Evolutionary conservation across 148 eudicot species (phyloP).

Genomic region (Nepenthes mirabilis): DNA sequence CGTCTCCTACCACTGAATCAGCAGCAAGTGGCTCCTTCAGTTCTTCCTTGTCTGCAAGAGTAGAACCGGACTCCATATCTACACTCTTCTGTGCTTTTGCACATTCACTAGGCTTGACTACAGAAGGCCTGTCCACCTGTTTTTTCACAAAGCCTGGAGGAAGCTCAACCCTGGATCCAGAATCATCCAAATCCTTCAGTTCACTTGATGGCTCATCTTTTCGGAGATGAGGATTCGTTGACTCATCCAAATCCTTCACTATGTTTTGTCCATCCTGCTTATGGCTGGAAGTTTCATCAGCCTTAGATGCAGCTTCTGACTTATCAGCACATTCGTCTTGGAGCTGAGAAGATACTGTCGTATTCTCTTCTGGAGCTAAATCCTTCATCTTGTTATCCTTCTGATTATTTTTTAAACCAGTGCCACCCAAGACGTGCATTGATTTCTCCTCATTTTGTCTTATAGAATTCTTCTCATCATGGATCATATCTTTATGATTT

Average conservation of each 20-base stretch:
- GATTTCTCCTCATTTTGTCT: constrained; percentile 15
- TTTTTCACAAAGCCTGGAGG: constrained; percentile 24
- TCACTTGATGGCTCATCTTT: constrained; percentile 16
- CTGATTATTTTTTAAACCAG: constrained; percentile 12
- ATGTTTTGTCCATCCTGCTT: constrained; percentile 13
- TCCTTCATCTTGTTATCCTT: constrained; percentile 16
- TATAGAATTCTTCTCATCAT: constrained; percentile 16
- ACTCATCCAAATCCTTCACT: constrained; percentile 9
- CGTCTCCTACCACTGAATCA: constrained; percentile 26
- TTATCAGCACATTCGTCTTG: constrained; percentile 11
- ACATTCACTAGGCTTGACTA: constrained; percentile 11
- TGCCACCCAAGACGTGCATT: constrained; percentile 9
- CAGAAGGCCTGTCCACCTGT: constrained; percentile 16
- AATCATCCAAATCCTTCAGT: constrained; percentile 21
- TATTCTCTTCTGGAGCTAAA: constrained; percentile 20
- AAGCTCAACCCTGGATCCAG: constrained; percentile 22
- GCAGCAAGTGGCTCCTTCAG: constrained; percentile 13
- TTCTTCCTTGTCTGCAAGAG: constrained; percentile 22
- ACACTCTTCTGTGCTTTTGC: constrained; percentile 29
- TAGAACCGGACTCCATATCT: constrained; percentile 24
- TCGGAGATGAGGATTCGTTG: constrained; percentile 16
- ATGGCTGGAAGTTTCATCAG: constrained; percentile 15
- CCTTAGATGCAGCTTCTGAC: constrained; percentile 18
- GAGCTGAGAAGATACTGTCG: constrained; percentile 12
- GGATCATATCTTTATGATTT: constrained; percentile 7